Evolutionary conservation across 2,329 filamentous ascomycete genomes (phyloP).

Genomic region (Pseudogymnoascus sp.): DNA sequence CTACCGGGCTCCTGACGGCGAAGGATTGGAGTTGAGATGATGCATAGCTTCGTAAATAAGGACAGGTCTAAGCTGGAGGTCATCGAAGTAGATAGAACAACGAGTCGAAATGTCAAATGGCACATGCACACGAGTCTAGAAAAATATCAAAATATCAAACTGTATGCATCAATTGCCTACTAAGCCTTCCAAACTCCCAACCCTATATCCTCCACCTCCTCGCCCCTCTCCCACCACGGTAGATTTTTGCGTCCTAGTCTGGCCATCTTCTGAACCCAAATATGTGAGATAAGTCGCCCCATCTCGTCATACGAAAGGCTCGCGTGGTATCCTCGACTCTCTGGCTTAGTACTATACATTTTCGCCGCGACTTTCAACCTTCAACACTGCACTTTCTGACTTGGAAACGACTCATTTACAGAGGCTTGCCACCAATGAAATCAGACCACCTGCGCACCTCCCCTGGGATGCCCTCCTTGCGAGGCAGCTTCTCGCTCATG

Average conservation of each 20-base stretch:
- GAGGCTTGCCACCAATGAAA: slow-evolving; percentile 80
- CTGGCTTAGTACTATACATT: slow-evolving; percentile 8
- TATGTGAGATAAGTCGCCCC: neutral
- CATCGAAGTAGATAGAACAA: neutral
- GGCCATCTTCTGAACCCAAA: neutral
- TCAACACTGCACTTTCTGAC: neutral
- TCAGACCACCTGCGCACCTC: slow-evolving; percentile 95
- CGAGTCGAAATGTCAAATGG: neutral
- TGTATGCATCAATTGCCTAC: slow-evolving; percentile 8
- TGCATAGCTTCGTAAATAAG: neutral
- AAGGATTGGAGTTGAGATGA: neutral
- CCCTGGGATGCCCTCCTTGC: slow-evolving; percentile 75
- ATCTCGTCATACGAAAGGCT: slow-evolving; percentile 1
- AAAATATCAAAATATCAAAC: slow-evolving; percentile 3
- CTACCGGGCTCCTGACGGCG: neutral
- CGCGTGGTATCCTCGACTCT: neutral
- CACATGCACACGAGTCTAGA: neutral
- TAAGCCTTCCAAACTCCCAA: slow-evolving; percentile 8
- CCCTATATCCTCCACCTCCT: neutral
- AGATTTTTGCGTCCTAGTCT: neutral
- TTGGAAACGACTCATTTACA: slow-evolving; percentile 40
- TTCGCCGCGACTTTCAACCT: slow-evolving; percentile 4
- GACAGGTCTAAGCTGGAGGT: neutral
- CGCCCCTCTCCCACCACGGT: neutral
- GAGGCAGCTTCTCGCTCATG: slow-evolving; percentile 93